phyloP scores from a whole-genome alignment of 192 early-diverging fungal species.

The Hyaloraphidium curvatum region DNA sequence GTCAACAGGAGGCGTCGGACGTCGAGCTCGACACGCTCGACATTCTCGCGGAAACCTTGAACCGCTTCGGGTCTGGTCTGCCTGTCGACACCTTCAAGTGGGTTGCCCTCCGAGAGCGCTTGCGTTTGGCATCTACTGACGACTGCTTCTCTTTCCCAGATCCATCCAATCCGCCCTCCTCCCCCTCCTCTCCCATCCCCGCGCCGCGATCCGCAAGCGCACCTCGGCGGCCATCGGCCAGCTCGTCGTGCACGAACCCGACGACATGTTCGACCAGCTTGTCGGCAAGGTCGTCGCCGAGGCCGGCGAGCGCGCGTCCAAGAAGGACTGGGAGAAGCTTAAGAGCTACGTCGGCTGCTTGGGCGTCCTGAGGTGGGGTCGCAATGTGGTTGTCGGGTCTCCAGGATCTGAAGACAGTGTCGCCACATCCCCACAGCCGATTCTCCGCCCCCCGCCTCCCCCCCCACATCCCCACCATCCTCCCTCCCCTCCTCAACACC shows the following conservation, averaged over 20 bases:
- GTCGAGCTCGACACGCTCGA: slow-evolving; percentile 54
- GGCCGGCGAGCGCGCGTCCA: slow-evolving; percentile 26
- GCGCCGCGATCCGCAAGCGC: slow-evolving; percentile 61
- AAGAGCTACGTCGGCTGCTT: slow-evolving; percentile 50
- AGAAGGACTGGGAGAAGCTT: slow-evolving; percentile 39
- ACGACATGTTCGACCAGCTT: slow-evolving; percentile 51
- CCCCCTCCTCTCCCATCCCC: slow-evolving; percentile 39
- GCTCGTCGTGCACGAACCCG: slow-evolving; percentile 39
- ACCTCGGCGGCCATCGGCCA: slow-evolving; percentile 46
- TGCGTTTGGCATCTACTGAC: too few species aligned
- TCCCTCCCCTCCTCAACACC: slow-evolving; percentile 40
- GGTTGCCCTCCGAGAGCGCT: too few species aligned
- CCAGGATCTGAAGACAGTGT: too few species aligned
- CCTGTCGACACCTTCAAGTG: too few species aligned
- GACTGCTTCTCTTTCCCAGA: slow-evolving; percentile 22
- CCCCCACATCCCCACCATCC: slow-evolving; percentile 32
- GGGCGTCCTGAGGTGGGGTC: slow-evolving; percentile 42
- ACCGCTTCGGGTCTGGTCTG: slow-evolving; percentile 38
- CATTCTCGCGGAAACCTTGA: slow-evolving; percentile 47
- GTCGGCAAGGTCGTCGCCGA: slow-evolving; percentile 29
- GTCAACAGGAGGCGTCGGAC: slow-evolving; percentile 1
- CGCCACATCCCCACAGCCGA: too few species aligned
- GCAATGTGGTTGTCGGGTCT: background rate
- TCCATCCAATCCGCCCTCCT: slow-evolving; percentile 45
- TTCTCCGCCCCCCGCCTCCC: slow-evolving; percentile 45